Evolutionary conservation across 306 rosid species (phyloP), one percentile per base, ranked within the genome.

Genomic region (Cicer pinnatifidum): DNA sequence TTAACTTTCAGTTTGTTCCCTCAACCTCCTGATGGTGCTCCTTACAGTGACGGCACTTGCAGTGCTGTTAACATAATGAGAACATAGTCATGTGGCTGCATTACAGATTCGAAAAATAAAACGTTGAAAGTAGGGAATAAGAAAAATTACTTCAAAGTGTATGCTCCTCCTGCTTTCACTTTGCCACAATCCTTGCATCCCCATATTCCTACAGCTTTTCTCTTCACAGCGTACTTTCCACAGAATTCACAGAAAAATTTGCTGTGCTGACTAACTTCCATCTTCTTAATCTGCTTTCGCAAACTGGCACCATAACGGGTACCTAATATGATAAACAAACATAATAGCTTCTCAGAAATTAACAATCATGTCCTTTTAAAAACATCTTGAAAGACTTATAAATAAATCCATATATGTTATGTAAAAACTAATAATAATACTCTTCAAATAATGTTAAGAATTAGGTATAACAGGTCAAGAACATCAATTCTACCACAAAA

Each of bases 251-350:
- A 90, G 89, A 92, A 92, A 56, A 74, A 92, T 19, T 87, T 90
- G 85, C 94, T 92, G 80, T 92, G 95, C 57, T 92, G 96, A 79
- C 97, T 92, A 7, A 92, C 95, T 81, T 92, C 98, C 96, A 92
- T 92, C 81, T 92, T 92, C 84, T 92, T 92, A 58, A 92, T 92
- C 91, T 90, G 98, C 88, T 92, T 92, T 1, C 96, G 85, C 83
- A 90, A 81, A 92, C 92, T 88, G 11, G 96, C 98, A 54, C 98
- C 98, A 45, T 92, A 92, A 0, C 96, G 86, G 82, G 98, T 92
- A 65, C 94, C 98, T 92, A 63, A 12, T 38, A 73, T 2, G 56
- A 72, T 45, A 56, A 76, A 38, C 37, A 51, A 20, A 11, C 8
- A 51, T 60, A 35, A 6, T 12, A 52, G 48, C 6, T 46, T 28